Evolutionary conservation across 2,329 filamentous ascomycete genomes (phyloP).

Genomic region (Nemania sp.): DNA sequence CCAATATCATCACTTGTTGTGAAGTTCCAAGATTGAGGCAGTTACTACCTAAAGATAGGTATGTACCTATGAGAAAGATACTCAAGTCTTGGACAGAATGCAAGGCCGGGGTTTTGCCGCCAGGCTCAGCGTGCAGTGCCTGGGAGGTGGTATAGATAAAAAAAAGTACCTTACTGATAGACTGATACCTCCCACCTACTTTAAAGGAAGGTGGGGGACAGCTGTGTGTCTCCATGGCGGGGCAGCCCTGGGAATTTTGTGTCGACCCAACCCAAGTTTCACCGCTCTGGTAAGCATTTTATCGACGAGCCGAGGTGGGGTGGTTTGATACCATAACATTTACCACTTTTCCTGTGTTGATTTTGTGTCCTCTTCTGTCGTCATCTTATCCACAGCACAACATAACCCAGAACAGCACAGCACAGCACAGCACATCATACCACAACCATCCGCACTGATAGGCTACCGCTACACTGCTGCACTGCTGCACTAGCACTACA

Average conservation of each 20-base stretch:
- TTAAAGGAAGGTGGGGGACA: not conserved
- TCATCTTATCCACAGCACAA: slow-evolving; percentile 8
- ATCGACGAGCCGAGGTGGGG: slow-evolving; percentile 26
- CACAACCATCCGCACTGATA: not conserved
- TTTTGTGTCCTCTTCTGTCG: slow-evolving; percentile 19
- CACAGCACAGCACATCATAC: not conserved
- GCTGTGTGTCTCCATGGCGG: slow-evolving; percentile 16
- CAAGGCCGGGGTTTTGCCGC: slow-evolving; percentile 14
- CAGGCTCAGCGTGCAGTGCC: not conserved
- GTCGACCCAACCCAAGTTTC: slow-evolving; percentile 10
- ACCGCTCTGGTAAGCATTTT: slow-evolving; percentile 28
- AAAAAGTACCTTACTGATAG: too few species aligned
- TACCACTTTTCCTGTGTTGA: slow-evolving; percentile 24
- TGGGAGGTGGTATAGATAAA: too few species aligned
- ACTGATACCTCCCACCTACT: too few species aligned
- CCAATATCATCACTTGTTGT: too few species aligned
- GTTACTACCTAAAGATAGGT: not conserved
- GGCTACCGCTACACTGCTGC: too few species aligned
- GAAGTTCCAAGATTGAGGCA: not conserved
- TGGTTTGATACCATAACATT: slow-evolving; percentile 24
- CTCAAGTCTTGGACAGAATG: not conserved
- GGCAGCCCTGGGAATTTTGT: slow-evolving; percentile 22
- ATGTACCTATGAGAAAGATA: not conserved
- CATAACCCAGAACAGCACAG: too few species aligned
- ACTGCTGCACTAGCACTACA: not conserved